phyloP scores from a whole-genome alignment of 306 rosid species.

The Cajanus cajan region DNA sequence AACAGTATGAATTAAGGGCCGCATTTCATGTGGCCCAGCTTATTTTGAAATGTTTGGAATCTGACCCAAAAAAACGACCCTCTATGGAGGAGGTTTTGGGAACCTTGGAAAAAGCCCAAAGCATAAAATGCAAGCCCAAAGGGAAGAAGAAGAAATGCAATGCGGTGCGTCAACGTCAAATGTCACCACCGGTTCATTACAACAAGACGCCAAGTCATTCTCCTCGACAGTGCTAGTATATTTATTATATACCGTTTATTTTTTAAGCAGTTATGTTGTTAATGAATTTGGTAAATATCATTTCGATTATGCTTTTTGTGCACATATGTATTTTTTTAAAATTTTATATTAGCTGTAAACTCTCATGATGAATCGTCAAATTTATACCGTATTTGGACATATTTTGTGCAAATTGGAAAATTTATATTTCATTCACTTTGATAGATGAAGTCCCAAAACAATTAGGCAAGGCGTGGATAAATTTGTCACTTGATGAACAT shows the following conservation, averaged over 20 bases:
- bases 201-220: constrained; percentile 1
- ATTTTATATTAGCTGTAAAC: no score
- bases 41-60: constrained; percentile 51
- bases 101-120: constrained; percentile 34
- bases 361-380: no score
- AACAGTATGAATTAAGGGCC: constrained; percentile 37
- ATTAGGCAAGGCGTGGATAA: background rate
- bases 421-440: background rate
- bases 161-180: no score
- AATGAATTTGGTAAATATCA: background rate
- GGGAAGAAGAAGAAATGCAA: constrained; percentile 6
- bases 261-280: background rate
- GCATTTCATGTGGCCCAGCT: constrained; percentile 50
- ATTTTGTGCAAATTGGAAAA: no score
- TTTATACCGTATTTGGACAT: no score
- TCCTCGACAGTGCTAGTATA: background rate
- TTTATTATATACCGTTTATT: background rate
- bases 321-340: no score
- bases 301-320: no score
- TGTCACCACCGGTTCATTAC: background rate
- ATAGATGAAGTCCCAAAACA: background rate
- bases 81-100: constrained; percentile 61
- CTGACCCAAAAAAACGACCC: constrained; percentile 61
- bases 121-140: constrained; percentile 33
- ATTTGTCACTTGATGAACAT: background rate